A percentile compares a stretch with the other conserved stretches of the same genome.
Evolutionary conservation across 768 basidiomycete species (phyloP).

Genomic region (Epithele typhae): DNA sequence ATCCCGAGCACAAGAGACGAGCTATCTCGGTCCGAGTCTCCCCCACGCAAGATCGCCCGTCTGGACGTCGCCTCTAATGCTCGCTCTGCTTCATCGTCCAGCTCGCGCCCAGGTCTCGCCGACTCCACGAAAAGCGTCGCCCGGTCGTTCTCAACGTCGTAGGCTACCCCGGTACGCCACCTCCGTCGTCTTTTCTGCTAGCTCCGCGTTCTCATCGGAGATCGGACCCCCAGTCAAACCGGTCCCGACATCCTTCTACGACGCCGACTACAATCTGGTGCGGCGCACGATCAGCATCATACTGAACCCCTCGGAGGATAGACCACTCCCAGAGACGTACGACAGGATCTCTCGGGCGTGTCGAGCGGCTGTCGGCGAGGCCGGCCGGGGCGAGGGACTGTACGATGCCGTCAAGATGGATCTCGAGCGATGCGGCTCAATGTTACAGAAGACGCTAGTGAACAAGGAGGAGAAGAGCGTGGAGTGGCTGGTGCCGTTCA

Average conservation of each 20-base stretch:
- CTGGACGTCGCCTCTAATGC: conserved; percentile 62
- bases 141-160: conserved; percentile 46
- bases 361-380: conserved; percentile 47
- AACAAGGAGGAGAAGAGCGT: conserved; percentile 24
- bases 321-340: conserved; percentile 43
- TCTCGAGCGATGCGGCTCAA: conserved; percentile 52
- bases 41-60: conserved; percentile 65
- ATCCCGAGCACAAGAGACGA: conserved; percentile 24
- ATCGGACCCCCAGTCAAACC: conserved; percentile 14
- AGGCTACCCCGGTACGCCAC: conserved; percentile 32
- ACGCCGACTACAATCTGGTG: conserved; percentile 28
- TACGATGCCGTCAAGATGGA: conserved; percentile 56
- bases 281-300: conserved; percentile 33
- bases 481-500: conserved; percentile 58
- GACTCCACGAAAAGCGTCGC: conserved; percentile 20
- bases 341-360: conserved; percentile 57
- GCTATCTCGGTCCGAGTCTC: conserved; percentile 44
- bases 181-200: not conserved
- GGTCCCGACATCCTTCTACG: not conserved
- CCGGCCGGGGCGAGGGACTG: conserved; percentile 50
- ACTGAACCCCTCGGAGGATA: conserved; percentile 33
- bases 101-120: conserved; percentile 31
- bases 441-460: conserved; percentile 36
- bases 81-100: conserved; percentile 52
- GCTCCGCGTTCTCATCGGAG: not conserved